Evolutionary conservation across 2,329 filamentous ascomycete genomes (phyloP).

Genomic region (Pseudogymnoascus sp.): DNA sequence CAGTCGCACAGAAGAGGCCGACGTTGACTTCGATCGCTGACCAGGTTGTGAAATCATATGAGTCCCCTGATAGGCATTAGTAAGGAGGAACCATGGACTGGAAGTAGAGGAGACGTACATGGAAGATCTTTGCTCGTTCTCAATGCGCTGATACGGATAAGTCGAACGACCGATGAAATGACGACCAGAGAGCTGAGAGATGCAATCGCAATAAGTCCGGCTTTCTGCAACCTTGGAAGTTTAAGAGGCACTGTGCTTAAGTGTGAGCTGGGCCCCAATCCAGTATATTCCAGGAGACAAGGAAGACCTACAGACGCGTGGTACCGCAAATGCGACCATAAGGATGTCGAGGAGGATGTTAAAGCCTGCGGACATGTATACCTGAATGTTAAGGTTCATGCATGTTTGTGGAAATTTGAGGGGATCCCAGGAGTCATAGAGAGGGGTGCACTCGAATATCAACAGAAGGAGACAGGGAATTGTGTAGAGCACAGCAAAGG

Average conservation of each 20-base stretch:
- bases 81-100: not conserved
- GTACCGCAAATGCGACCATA: slow-evolving; percentile 17
- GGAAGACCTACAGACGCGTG: slow-evolving; percentile 13
- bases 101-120: slow-evolving; percentile 10
- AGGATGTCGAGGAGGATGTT: slow-evolving; percentile 15
- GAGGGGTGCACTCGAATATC: slow-evolving; percentile 14
- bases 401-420: slow-evolving; percentile 10
- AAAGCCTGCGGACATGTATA: slow-evolving; percentile 10
- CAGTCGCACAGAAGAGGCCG: slow-evolving; percentile 16
- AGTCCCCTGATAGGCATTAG: slow-evolving; percentile 10
- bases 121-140: slow-evolving; percentile 9
- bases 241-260: slow-evolving; percentile 13
- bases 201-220: slow-evolving; percentile 13
- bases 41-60: slow-evolving; percentile 14
- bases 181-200: slow-evolving; percentile 16
- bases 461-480: slow-evolving; percentile 13
- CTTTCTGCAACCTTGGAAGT: slow-evolving; percentile 15
- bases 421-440: slow-evolving; percentile 14
- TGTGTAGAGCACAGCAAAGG: slow-evolving; percentile 10
- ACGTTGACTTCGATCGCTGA: slow-evolving; percentile 15
- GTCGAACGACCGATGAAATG: slow-evolving; percentile 11
- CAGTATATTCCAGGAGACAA: not conserved
- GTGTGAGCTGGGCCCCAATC: not conserved
- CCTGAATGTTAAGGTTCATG: slow-evolving; percentile 1
- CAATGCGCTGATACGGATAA: slow-evolving; percentile 3